Evolutionary conservation across 169 alveolate species (phyloP), one percentile per base, ranked within the genome.

Genomic region (Theileria parva): DNA sequence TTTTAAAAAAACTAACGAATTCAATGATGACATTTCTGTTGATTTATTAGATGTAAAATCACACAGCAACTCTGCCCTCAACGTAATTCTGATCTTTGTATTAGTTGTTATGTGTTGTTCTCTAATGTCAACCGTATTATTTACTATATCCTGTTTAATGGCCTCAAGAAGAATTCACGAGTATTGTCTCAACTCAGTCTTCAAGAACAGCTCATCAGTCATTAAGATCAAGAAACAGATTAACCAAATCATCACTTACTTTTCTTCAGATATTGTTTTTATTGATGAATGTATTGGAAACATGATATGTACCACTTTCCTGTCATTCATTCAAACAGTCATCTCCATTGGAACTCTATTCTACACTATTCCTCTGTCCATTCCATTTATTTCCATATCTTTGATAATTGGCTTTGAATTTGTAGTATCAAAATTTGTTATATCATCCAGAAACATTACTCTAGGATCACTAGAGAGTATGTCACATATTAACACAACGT

Each of bases 211-310:
- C 51, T 7, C 85, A 13, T 44, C 25, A 27, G 70, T 34, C 6
- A 32, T 32, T 32, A 32, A 32, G 5, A 32, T 32, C 5, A 32
- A 32, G 5, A 32, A 32, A 32, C 37, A 19, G 67, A 44, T 78
- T 23, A 65, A 78, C 0, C 71, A 57, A n/a, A 66, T 74, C 21
- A 30, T 80, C 11, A 80, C 87, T n/a, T 80, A 67, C 30, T 48
- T 80, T n/a, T 44, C 76, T 0, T 72, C 75, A 6, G 87, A 80
- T 80, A 74, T 61, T 8, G 34, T 39, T 39, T 69, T 39, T 37
- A 55, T 80, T 23, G 87, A 80, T 48, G 77, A 80, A 19, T 44
- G 25, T 23, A 39, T 73, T 25, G 87, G 83, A 32, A 53, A 64
- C 0, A 61, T 61, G 44, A 21, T 74, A 1, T 59, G 28, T 13